Conservation (phyloP, 2,329 filamentous ascomycete genomes). For the Trichoderma sp. region DNA sequence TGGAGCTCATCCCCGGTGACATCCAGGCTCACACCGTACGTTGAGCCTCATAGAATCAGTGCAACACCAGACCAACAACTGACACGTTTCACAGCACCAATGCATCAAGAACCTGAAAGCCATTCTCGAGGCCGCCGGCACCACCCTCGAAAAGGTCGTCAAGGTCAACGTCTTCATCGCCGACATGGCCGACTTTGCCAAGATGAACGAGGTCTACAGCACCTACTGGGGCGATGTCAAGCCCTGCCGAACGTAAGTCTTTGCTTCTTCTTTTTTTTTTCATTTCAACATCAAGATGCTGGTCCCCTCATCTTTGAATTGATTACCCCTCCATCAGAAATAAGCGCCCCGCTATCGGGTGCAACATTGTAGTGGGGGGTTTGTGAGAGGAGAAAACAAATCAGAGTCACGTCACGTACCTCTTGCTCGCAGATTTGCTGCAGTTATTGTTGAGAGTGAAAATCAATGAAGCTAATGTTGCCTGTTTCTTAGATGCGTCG, state of each 20-base stretch:
- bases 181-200: conserved; percentile 73
- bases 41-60: not conserved
- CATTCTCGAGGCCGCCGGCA: conserved; percentile 70
- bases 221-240: conserved; percentile 65
- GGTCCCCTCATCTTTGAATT: not conserved
- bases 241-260: conserved; percentile 48
- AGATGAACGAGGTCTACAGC: conserved; percentile 75
- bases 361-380: conserved; percentile 20
- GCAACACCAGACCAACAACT: not conserved
- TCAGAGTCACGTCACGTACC: not conserved
- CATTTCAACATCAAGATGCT: not conserved
- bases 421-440: not conserved
- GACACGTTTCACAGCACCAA: conserved; percentile 48
- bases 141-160: conserved; percentile 66
- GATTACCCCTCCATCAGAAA: conserved; percentile 17
- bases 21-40: conserved; percentile 66
- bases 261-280: not conserved
- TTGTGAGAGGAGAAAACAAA: not conserved
- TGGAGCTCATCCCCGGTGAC: conserved; percentile 64
- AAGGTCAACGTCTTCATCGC: conserved; percentile 75
- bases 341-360: conserved; percentile 24
- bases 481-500: conserved; percentile 38
- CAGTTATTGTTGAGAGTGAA: not conserved
- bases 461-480: not conserved
- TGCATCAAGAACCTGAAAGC: conserved; percentile 73